Evolutionary conservation across 1,139 yeast genomes (phyloP).

Genomic region (Schwanniomyces etchellsii): DNA sequence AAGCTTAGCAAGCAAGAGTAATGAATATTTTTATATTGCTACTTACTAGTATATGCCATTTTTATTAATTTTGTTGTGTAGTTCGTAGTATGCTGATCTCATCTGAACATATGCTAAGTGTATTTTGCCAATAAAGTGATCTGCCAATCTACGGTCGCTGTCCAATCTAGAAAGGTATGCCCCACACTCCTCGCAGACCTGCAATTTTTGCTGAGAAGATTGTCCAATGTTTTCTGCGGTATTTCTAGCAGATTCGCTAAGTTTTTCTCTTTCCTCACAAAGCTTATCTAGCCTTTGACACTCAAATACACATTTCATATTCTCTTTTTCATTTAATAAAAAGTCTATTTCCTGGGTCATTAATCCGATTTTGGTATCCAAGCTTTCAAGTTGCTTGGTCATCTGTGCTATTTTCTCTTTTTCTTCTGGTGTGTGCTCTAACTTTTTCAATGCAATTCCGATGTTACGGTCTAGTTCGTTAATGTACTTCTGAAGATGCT

Average conservation of each 20-base stretch:
- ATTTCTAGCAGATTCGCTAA: slow-evolving; percentile 50
- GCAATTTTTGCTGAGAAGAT: slow-evolving; percentile 83
- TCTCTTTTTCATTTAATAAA: slow-evolving; percentile 46
- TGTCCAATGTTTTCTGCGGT: slow-evolving; percentile 76
- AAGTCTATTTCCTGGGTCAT: slow-evolving; percentile 65
- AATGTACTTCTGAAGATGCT: slow-evolving; percentile 49
- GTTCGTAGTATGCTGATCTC: slow-evolving; percentile 55
- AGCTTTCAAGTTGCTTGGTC: slow-evolving; percentile 58
- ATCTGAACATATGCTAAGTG: slow-evolving; percentile 79
- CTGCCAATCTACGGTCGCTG: slow-evolving; percentile 84
- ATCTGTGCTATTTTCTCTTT: slow-evolving; percentile 56
- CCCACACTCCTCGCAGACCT: slow-evolving; percentile 89
- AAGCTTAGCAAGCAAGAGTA: slow-evolving; percentile 29
- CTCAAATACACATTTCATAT: slow-evolving; percentile 47
- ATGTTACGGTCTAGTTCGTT: slow-evolving; percentile 67
- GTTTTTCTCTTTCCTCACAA: slow-evolving; percentile 40
- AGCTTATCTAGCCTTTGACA: slow-evolving; percentile 40
- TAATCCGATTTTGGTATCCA: slow-evolving; percentile 64
- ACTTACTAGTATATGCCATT: slow-evolving; percentile 1
- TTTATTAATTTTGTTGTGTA: slow-evolving; percentile 20
- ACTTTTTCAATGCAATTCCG: slow-evolving; percentile 55
- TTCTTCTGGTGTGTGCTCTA: slow-evolving; percentile 79
- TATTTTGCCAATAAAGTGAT: slow-evolving; percentile 84
- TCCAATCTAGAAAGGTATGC: slow-evolving; percentile 85
- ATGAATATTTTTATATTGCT: neutral